These are phyloP conservation scores for Tephrocybe rancida DNA, from an alignment of 768 basidiomycete species.

Conservation along the genomic window DNA sequence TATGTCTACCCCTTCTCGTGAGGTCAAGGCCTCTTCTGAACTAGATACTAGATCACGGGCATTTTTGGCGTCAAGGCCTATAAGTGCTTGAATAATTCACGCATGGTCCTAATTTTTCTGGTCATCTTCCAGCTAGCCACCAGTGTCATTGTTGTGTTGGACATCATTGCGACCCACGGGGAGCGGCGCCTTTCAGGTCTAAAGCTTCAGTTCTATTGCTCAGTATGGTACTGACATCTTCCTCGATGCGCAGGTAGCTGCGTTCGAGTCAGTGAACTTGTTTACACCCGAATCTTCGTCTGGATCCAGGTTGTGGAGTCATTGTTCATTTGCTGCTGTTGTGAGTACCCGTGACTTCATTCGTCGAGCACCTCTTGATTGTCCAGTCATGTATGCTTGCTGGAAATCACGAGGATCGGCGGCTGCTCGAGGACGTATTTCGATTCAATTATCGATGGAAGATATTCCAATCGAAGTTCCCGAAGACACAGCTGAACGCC, in stretches of 20 bases:
- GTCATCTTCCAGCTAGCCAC: constrained; percentile 44
- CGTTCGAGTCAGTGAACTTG: constrained; percentile 33
- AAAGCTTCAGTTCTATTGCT: not conserved
- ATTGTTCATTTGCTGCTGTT: constrained; percentile 61
- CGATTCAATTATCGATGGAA: constrained; percentile 48
- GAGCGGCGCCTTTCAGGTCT: constrained; percentile 52
- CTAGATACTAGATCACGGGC: constrained; percentile 50
- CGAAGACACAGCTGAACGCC: constrained; percentile 22
- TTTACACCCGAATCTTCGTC: constrained; percentile 43
- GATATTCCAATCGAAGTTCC: constrained; percentile 35
- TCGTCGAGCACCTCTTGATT: constrained; percentile 1
- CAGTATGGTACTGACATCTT: not conserved
- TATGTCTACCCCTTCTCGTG: constrained; percentile 15
- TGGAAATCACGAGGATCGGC: constrained; percentile 54
- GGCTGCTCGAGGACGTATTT: constrained; percentile 56
- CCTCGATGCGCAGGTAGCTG: constrained; percentile 52
- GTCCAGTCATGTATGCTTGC: constrained; percentile 54
- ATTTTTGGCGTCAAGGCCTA: constrained; percentile 70
- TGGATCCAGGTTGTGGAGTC: constrained; percentile 55
- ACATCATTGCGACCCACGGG: constrained; percentile 39
- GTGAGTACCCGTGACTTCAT: constrained; percentile 36
- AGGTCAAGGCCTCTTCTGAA: not conserved
- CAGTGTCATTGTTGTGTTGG: constrained; percentile 41
- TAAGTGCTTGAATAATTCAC: constrained; percentile 62
- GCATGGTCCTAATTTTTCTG: constrained; percentile 48